A percentile compares a stretch with the other conserved stretches of the same genome.
Evolutionary conservation across 345 rosid species (phyloP).

Genomic region (Diplotaxis tenuifolia): DNA sequence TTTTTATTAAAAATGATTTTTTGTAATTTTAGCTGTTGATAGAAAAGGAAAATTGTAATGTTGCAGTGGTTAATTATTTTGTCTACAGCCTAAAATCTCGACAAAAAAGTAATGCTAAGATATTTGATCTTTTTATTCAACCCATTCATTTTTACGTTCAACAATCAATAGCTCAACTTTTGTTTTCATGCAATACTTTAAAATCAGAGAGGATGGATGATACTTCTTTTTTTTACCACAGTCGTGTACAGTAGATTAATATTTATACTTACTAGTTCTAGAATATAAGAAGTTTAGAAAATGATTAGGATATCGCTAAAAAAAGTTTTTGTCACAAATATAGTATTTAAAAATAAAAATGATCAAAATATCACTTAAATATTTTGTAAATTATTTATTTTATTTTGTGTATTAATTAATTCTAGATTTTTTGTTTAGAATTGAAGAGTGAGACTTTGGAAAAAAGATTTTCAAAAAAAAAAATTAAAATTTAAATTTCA

Average conservation of each 20-base stretch:
- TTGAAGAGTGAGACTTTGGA: too few relatives aligned
- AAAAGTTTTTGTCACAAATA: too few relatives aligned
- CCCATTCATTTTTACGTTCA: neutral
- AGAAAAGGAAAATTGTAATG: neutral
- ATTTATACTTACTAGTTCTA: constrained; percentile 2
- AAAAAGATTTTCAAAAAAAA: too few relatives aligned
- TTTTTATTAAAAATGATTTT: neutral
- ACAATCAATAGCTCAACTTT: neutral
- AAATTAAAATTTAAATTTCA: too few relatives aligned
- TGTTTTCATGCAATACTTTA: neutral
- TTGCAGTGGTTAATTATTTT: neutral
- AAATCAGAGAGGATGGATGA: neutral
- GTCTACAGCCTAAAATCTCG: neutral
- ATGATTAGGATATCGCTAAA: too few relatives aligned
- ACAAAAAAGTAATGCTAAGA: neutral
- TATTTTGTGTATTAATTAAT: too few relatives aligned
- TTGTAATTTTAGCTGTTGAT: neutral
- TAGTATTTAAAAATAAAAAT: too few relatives aligned
- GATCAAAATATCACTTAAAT: too few relatives aligned
- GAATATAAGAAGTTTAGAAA: too few relatives aligned
- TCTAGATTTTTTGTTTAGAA: too few relatives aligned
- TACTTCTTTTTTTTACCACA: neutral
- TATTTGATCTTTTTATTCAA: neutral
- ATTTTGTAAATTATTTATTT: too few relatives aligned
- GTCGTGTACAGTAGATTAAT: constrained; percentile 17